These are phyloP conservation scores for Cyphellophora europaea DNA, from an alignment of 2,329 filamentous ascomycete genomes.

Conservation along the genomic window DNA sequence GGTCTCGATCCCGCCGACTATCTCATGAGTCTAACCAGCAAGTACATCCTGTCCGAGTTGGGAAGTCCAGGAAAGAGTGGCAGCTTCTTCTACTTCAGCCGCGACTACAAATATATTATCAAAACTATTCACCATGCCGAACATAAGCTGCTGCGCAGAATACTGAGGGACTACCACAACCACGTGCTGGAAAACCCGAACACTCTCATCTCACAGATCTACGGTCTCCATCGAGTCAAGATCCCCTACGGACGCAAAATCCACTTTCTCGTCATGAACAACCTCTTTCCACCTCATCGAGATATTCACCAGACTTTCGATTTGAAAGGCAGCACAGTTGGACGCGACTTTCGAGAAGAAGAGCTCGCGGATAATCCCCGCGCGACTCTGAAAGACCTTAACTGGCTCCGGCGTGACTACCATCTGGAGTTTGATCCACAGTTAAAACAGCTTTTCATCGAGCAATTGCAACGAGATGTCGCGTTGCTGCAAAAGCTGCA, in stretches of 20 bases:
- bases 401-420: constrained; percentile 81
- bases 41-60: constrained; percentile 95
- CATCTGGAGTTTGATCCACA: constrained; percentile 80
- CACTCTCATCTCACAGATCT: constrained; percentile 94
- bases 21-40: constrained; percentile 93
- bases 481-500: constrained; percentile 75
- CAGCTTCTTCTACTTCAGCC: constrained; percentile 98
- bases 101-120: constrained; percentile 99
- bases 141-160: constrained; percentile 39
- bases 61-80: constrained; percentile 96
- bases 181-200: constrained; percentile 92
- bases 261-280: constrained; percentile 99
- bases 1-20: constrained; percentile 93
- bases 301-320: constrained; percentile 98
- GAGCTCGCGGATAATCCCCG: constrained; percentile 80
- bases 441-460: constrained; percentile 80
- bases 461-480: constrained; percentile 83
- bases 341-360: constrained; percentile 82
- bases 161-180: constrained; percentile 77
- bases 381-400: constrained; percentile 90
- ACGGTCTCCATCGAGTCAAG: constrained; percentile 93
- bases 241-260: constrained; percentile 97
- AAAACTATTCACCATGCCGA: constrained; percentile 98
- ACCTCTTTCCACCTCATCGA: constrained; percentile 91
- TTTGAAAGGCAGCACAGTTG: constrained; percentile 90